Percentiles rank a stretch among this genome's conserved stretches.
phyloP scores from a whole-genome alignment of 352 stramenopile species.

The Phytophthora pseudosyringae region DNA sequence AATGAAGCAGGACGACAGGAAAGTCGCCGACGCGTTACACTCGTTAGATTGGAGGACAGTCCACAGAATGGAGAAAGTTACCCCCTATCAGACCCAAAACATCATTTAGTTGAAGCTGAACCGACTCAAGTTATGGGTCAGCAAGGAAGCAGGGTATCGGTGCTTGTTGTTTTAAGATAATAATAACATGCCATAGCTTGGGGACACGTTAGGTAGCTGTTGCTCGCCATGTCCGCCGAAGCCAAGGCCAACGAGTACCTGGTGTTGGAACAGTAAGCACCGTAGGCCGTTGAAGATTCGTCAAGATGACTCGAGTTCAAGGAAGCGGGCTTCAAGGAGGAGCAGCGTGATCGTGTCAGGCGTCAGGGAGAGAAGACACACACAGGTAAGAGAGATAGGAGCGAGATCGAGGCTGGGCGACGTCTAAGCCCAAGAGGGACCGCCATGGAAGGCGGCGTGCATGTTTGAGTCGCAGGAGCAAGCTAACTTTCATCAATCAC shows the following conservation, averaged over 20 bases:
- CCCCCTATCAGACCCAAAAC: too few relatives aligned
- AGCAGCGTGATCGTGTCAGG: not conserved
- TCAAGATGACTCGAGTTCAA: not conserved
- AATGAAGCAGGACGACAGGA: too few relatives aligned
- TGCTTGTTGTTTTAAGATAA: too few relatives aligned
- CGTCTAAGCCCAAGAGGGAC: not conserved
- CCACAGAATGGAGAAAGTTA: too few relatives aligned
- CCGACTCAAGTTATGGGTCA: too few relatives aligned
- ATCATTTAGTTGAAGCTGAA: too few relatives aligned
- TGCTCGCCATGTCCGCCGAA: constrained; percentile 65
- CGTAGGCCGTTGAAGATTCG: not conserved
- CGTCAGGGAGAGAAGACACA: too few relatives aligned
- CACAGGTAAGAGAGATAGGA: not conserved
- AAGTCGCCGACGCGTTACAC: too few relatives aligned
- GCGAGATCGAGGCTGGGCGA: not conserved
- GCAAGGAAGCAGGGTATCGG: too few relatives aligned
- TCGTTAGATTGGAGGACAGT: too few relatives aligned
- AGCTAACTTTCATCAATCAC: not conserved
- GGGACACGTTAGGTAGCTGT: too few relatives aligned
- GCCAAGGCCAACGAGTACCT: constrained; percentile 81
- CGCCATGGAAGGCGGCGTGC: not conserved
- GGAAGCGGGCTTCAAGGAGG: not conserved
- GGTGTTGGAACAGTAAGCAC: constrained; percentile 3
- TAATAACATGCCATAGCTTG: too few relatives aligned
- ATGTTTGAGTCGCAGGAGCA: not conserved